Conservation (phyloP, 345 rosid species). For the Populus euphratica region DNA sequence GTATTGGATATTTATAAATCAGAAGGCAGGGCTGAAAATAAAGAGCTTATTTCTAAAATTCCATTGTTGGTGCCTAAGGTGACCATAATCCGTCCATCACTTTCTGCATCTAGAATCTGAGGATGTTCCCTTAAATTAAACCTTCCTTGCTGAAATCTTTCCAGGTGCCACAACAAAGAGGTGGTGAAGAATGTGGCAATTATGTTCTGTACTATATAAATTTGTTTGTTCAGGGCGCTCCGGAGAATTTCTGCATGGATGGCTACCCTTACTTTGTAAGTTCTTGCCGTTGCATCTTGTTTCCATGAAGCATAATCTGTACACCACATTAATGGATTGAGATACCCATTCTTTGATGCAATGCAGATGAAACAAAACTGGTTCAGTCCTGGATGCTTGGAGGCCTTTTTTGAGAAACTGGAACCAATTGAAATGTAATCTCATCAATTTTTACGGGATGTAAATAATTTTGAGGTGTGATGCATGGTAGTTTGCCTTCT, state of each 20-base stretch:
- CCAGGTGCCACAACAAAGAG: conserved; percentile 74
- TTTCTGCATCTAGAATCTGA: not conserved
- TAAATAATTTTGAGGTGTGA: not conserved
- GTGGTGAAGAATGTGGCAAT: conserved; percentile 61
- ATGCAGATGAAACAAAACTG: conserved; percentile 61
- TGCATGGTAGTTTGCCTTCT: not conserved
- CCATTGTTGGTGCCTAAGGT: conserved; percentile 60
- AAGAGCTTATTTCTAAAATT: conserved; percentile 36
- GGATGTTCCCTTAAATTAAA: not conserved
- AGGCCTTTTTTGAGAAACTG: conserved; percentile 35
- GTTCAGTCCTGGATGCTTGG: conserved; percentile 48
- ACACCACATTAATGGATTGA: not conserved
- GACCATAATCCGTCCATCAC: not conserved
- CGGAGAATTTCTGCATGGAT: conserved; percentile 35
- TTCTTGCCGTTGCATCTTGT: not conserved
- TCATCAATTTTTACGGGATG: not conserved
- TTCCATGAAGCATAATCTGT: not conserved
- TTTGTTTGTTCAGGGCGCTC: conserved; percentile 52
- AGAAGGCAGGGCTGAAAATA: conserved; percentile 49
- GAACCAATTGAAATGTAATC: not conserved
- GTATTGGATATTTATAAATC: conserved; percentile 49
- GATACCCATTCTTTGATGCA: not conserved
- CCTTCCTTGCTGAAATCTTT: not conserved
- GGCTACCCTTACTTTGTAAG: conserved; percentile 59
- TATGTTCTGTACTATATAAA: conserved; percentile 67